Base-by-base conservation (phyloP, 1,284 basidiomycete species). In the Ceratobasidium papillatum region DNA sequence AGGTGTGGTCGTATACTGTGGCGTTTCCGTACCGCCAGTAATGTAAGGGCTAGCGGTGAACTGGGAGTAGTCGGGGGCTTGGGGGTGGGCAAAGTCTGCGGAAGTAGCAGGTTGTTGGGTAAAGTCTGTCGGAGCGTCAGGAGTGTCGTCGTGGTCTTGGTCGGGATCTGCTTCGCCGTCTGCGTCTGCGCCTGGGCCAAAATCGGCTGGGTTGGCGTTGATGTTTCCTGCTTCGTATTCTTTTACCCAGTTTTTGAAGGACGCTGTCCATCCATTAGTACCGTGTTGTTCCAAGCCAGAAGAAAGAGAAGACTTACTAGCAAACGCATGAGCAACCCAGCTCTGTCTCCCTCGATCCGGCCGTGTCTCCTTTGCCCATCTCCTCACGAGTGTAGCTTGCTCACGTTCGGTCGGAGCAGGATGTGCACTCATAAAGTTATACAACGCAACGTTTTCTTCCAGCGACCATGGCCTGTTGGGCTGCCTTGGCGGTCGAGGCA, bases 251-350 rank as follows among this genome's bases (percentile, higher is more conserved):
- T 69, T 69, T 47, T 69, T 69, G 52, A 58, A 69, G 36, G 51
- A 69, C 14, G 66, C 66, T 58, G 52, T 5, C 2, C 12, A 43
- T 17, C 3, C 12, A 5, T 58, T 25, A 58, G 14, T 45, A 30
- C 5, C 45, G 7, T 19, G 14, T 9, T 8, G 17, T 27, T 34
- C 19, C 12, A 5, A n/a, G 19, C 12, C n/a, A 2, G n/a, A 30
- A 45, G 11, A 27, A 27, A 38, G 7, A 45, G 9, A 47, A 27
- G 34, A 69, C 66, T 38, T 52, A 69, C 66, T 58, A 8, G 66
- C 66, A 47, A 69, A 69, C 38, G 66, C 66, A 58, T 69, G 66
- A 3, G 66, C 66, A 38, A 58, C 66, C 66, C 66, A 69, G 34
- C 66, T 69, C 52, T 69, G 66, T 11, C 66, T 25, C 19, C 66